Evolutionary conservation across 2,329 filamentous ascomycete genomes (phyloP), one percentile per base, ranked within the genome.

Genomic region (Aspergillus felis): DNA sequence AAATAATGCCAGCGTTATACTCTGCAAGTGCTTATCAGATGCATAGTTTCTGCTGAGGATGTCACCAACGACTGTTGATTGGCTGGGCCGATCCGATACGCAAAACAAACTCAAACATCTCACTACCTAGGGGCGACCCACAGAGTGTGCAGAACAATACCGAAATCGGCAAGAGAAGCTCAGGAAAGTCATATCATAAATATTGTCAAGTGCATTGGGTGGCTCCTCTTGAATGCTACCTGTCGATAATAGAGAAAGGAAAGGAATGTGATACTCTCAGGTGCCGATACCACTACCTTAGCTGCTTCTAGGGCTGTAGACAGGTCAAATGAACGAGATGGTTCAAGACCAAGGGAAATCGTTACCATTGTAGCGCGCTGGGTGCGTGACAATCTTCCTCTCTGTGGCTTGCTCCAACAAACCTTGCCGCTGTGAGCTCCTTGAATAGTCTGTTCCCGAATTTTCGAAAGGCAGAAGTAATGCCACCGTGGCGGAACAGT

Each of bases 391-490:
- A 27, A 7, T 14, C 10, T 10, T 27, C 2, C 24, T 47, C 22
- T 6, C 3, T 25, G 5, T 24, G 24, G 2, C 22, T 7, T 27
- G 20, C 3, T 6, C 44, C 3, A 12, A 17, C 24, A 25, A 27
- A 54, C n/a, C 58, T 65, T 6, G 53, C 53, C 22, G 53, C 8
- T 12, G 49, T 59, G 52, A 71, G 64, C 10, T 49, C 63, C 49
- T 70, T 64, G 32, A 74, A 75, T 12, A 76, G 50, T 12, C 58
- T 62, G 32, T 72, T 76, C 2, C 74, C 74, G 63, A 75, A 76
- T 42, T 69, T 70, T 10, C 65, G 64, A 61, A 76, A 79, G 1
- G 75, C 75, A n/a, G 70, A 69, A 1, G 69, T 67, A 47, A 78
- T 70, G 2, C 76, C 76, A 0, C 76, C 74, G 20, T 71, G 57